Base-by-base conservation (phyloP, 176 grass and related monocot genomes). In the Metroxylon sagu region DNA sequence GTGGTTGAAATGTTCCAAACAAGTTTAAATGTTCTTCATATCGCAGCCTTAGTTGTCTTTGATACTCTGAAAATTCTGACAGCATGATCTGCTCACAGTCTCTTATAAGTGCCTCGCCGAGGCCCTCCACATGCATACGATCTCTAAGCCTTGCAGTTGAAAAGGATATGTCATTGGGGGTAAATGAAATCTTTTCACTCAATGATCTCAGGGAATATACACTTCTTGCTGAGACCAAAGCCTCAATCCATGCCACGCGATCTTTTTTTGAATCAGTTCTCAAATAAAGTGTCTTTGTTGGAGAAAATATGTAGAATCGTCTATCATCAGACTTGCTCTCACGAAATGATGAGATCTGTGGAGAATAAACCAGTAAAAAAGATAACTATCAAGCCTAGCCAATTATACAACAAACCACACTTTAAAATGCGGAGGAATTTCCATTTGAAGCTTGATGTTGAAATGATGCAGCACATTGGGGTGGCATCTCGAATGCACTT, bases 291-390 rank as follows among this genome's bases (percentile, higher is more conserved):
- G 80, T 88, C 66, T 90, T 85, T 56, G 75, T 91, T 28, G 80
- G 77, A 61, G 89, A 88, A 76, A 94, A 94, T 76, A 94, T 82
- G 75, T 94, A 94, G 66, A 94, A 88, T 53, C 84, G 80, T 70
- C 74, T 83, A 61, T 87, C 76, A 39, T 94, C 84, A 0, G 77
- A 94, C 58, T 88, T 88, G 14, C 89, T 94, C 60, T 81, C 87
- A 56, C 80, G 75, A 82, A 94, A 84, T 72, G 77, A 81, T 53
- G 80, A 83, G 53, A 94, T 81, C 89, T 94, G 78, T 7, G 61
- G 62, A 74, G 29, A 69, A 65, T 14, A 6, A 59, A 15, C 25
- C 49, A 62, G 21, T 19, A 5, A 29, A 39, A 2, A 6, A 25
- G 18, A 23, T 23, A 10, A 60, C 48, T 57, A 48, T 51, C 35